Conservation (phyloP, 2,329 filamentous ascomycete species). For the Ceratocystis eucalypticola region DNA sequence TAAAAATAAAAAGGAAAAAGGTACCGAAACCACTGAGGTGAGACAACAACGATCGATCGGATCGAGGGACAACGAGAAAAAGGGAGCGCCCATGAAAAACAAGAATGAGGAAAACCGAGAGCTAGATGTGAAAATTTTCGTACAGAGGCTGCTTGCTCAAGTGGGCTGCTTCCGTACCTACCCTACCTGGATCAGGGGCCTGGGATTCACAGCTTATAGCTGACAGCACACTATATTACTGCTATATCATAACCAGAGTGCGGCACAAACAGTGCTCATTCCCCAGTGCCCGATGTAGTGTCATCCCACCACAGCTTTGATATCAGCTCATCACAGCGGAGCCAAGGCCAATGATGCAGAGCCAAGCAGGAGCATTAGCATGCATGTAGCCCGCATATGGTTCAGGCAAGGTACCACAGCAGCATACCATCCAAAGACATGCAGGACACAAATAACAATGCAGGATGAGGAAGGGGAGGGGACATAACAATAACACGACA, state of each 20-base stretch:
- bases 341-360: too few relatives aligned
- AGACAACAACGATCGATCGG: background rate
- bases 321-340: too few relatives aligned
- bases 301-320: too few relatives aligned
- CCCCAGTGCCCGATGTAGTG: too few relatives aligned
- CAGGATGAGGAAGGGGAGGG: background rate
- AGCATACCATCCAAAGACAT: background rate
- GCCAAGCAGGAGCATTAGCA: background rate
- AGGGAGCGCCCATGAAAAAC: background rate
- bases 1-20: background rate
- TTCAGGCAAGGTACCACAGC: conserved; percentile 2
- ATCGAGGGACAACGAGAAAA: background rate
- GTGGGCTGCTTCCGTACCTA: background rate
- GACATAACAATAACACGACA: too few relatives aligned
- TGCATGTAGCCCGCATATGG: background rate
- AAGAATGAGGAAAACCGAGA: background rate
- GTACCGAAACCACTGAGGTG: too few relatives aligned
- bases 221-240: too few relatives aligned
- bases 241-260: too few relatives aligned
- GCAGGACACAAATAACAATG: background rate
- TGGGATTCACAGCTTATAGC: too few relatives aligned
- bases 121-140: background rate
- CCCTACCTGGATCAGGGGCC: background rate
- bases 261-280: too few relatives aligned
- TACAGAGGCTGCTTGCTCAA: background rate